These are phyloP conservation scores for Primulina eburnea DNA, from an alignment of 257 asterid species.

Conservation along the genomic window DNA sequence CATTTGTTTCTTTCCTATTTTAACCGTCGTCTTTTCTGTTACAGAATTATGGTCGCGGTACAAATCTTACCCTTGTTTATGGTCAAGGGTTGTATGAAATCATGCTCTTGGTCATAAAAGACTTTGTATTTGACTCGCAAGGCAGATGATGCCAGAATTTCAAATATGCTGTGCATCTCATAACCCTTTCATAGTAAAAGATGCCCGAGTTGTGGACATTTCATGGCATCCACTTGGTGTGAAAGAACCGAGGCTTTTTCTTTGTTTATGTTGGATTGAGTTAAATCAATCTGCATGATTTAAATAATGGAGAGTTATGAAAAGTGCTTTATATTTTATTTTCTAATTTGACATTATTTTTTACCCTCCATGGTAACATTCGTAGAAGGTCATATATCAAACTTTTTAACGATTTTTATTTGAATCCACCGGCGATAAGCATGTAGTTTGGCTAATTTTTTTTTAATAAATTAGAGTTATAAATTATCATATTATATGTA, in stretches of 20 bases:
- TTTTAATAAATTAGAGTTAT: too few species aligned
- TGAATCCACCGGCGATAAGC: too few species aligned
- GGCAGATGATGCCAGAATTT: constrained; percentile 27
- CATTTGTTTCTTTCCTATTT: background rate
- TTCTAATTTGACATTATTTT: background rate
- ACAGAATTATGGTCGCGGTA: constrained; percentile 25
- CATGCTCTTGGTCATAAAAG: constrained; percentile 24
- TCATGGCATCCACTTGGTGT: constrained; percentile 10
- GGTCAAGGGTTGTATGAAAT: constrained; percentile 8
- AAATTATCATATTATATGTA: too few species aligned
- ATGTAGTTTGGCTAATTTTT: too few species aligned
- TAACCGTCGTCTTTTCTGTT: constrained; percentile 10
- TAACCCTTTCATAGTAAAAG: constrained; percentile 18
- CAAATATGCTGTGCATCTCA: constrained; percentile 13
- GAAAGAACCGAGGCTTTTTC: constrained; percentile 22
- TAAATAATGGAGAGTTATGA: background rate
- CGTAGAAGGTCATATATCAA: background rate
- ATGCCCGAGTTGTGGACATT: constrained; percentile 24
- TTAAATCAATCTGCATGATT: background rate
- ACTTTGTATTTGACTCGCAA: constrained; percentile 19
- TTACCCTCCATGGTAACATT: background rate
- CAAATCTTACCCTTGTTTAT: background rate
- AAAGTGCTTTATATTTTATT: too few species aligned
- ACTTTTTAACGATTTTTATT: too few species aligned
- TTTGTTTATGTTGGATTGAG: constrained; percentile 27